Evolutionary conservation across 345 rosid species (phyloP), one percentile per base, ranked within the genome.

Genomic region (Rhizophora mangle): DNA sequence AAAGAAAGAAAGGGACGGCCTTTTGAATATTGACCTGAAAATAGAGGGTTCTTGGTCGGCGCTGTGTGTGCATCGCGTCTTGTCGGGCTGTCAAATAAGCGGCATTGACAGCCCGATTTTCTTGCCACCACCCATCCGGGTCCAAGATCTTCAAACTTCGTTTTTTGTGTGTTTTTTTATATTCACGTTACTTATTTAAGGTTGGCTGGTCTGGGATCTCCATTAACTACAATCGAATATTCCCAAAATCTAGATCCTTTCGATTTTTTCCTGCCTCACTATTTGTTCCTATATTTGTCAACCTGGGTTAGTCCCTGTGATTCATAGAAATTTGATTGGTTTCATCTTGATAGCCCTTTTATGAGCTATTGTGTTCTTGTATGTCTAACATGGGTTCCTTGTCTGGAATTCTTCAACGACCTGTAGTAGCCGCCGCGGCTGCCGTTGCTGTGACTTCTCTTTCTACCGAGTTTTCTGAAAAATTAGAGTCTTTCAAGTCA

Each of bases 351-450:
- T 24, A 6, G 53, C 8, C 8, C 55, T 39, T 43, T 74, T 75
- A 72, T 79, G 81, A 74, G 71, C 78, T 75, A 36, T 81, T 77
- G 39, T 67, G 62, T 74, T 67, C 51, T 72, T 66, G 67, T 22
- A 66, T 70, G 29, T 74, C 62, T 76, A 64, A 39, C 24, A 95
- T 95, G 97, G 83, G 89, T 83, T 92, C 91, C 64, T 80, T 92
- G 64, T 84, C 88, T 10, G 98, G 96, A 71, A 75, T 71, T 66
- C 58, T 89, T 74, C 99, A 90, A 81, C 86, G 99, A 59, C 99
- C 96, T 52, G 84, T 92, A 46, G 89, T 81, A 10, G 98, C 98
- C 16, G 98, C 98, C 16, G 96, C 96, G 0, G 89, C 91, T 2
- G 98, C 93, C 16, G 84, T 90, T 26, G 89, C 91, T 5, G 83